These are phyloP conservation scores for Aureobasidium sp. DNA, from an alignment of 2,329 filamentous ascomycete genomes.

Conservation along the genomic window DNA sequence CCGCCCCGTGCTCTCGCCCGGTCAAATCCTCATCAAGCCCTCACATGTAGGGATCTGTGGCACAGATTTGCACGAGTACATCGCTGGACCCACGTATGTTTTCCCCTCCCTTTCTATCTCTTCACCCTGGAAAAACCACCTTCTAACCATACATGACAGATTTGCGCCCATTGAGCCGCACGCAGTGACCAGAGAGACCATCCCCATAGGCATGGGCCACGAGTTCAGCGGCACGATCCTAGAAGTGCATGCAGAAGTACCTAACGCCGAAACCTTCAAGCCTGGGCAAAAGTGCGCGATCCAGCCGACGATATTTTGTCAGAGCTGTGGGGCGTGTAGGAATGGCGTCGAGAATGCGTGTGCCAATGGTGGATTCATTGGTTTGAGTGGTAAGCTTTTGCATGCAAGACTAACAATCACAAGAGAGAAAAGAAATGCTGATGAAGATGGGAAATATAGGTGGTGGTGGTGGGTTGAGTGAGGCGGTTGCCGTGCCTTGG, in stretches of 20 bases:
- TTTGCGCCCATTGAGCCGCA: conserved; percentile 49
- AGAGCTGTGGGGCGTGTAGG: conserved; percentile 49
- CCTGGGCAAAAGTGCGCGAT: conserved; percentile 53
- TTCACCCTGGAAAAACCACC: neutral
- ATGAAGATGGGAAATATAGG: neutral
- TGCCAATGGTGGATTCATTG: conserved; percentile 44
- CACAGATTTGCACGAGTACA: conserved; percentile 38
- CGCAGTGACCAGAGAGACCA: conserved; percentile 49
- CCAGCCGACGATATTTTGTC: conserved; percentile 51
- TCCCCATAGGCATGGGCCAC: conserved; percentile 45
- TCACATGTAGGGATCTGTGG: conserved; percentile 6
- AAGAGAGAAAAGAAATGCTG: no score
- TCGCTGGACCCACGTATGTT: conserved; percentile 33
- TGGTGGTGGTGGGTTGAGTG: conserved; percentile 45
- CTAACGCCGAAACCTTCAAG: conserved; percentile 35
- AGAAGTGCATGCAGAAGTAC: conserved; percentile 49
- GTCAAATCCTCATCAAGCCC: conserved; percentile 37
- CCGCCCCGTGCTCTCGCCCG: conserved; percentile 40
- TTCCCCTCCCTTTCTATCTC: neutral
- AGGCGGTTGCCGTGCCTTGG: conserved; percentile 46
- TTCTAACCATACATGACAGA: conserved; percentile 30
- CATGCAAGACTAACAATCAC: no score
- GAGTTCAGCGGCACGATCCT: conserved; percentile 57
- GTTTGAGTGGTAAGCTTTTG: conserved; percentile 14
- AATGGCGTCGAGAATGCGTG: conserved; percentile 52